Evolutionary conservation across 495 filamentous ascomycete genomes (phyloP).

Genomic region (Daldinia vernicosa): DNA sequence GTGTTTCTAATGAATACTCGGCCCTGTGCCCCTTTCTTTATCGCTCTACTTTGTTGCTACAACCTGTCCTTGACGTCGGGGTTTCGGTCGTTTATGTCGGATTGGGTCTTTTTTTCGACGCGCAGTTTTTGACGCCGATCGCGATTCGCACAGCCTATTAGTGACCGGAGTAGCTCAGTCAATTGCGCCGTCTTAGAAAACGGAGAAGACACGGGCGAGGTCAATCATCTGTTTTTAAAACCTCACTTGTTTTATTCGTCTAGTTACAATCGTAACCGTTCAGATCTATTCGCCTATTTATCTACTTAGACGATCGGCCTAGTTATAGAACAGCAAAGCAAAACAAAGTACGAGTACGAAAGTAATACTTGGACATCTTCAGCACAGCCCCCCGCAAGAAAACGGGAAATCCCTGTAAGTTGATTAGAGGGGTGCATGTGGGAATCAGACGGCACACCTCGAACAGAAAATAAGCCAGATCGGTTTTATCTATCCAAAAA

Average conservation of each 20-base stretch:
- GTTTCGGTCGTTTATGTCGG: conserved; percentile 15
- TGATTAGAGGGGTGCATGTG: conserved; percentile 39
- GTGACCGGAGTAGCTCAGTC: conserved; percentile 18
- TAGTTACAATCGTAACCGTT: conserved; percentile 7
- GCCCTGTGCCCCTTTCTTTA: conserved; percentile 16
- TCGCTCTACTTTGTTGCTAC: conserved; percentile 9
- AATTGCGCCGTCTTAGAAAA: conserved; percentile 15
- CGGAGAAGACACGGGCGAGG: conserved; percentile 10
- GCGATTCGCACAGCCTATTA: conserved; percentile 31
- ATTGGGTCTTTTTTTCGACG: conserved; percentile 18
- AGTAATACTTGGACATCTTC: conserved; percentile 22
- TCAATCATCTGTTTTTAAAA: conserved; percentile 24
- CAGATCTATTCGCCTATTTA: neutral
- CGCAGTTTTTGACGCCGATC: conserved; percentile 34
- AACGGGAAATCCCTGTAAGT: conserved; percentile 31
- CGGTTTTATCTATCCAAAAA: conserved; percentile 29
- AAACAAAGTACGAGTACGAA: neutral
- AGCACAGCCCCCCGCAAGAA: conserved; percentile 43
- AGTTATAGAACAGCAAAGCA: conserved; percentile 3
- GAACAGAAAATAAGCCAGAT: conserved; percentile 41
- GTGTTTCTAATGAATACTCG: conserved; percentile 15
- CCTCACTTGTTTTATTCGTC: conserved; percentile 19
- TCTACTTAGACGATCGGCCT: neutral
- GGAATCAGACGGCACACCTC: conserved; percentile 27
- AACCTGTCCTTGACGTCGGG: conserved; percentile 13